phyloP scores from a whole-genome alignment of 2,329 filamentous ascomycete species.

The Trichoderma sp. region DNA sequence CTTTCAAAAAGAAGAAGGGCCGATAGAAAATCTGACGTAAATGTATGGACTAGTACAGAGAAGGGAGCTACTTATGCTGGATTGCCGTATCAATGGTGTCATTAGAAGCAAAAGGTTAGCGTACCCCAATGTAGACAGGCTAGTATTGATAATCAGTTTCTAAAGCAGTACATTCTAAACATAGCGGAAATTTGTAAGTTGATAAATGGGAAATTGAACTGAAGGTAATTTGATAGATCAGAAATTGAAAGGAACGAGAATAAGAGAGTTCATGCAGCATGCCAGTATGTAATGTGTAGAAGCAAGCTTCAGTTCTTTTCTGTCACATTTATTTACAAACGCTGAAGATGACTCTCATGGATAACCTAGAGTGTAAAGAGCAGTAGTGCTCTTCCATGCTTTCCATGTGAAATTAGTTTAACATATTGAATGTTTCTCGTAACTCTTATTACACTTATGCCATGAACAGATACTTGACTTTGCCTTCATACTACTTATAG shows the following conservation, averaged over 20 bases:
- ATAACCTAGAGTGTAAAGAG: neutral
- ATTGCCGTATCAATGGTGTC: neutral
- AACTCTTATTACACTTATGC: too few relatives aligned
- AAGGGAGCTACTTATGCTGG: neutral
- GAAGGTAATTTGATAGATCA: neutral
- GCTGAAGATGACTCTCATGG: neutral
- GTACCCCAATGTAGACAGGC: neutral
- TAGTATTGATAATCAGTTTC: neutral
- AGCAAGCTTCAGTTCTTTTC: neutral
- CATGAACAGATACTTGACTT: too few relatives aligned
- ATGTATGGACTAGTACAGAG: neutral
- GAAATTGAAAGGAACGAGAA: neutral
- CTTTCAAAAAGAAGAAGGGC: neutral
- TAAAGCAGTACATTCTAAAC: neutral
- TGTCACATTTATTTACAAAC: neutral
- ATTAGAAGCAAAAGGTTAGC: neutral
- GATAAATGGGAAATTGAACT: neutral
- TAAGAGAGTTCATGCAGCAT: neutral
- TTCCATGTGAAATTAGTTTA: neutral
- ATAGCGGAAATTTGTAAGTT: neutral
- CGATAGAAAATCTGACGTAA: neutral
- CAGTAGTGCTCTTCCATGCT: neutral
- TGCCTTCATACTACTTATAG: too few relatives aligned
- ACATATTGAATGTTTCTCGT: too few relatives aligned
- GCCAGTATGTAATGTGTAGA: neutral